Evolutionary conservation across 371 early-diverging fungal genomes (phyloP).

Genomic region (Mortierella sp.): DNA sequence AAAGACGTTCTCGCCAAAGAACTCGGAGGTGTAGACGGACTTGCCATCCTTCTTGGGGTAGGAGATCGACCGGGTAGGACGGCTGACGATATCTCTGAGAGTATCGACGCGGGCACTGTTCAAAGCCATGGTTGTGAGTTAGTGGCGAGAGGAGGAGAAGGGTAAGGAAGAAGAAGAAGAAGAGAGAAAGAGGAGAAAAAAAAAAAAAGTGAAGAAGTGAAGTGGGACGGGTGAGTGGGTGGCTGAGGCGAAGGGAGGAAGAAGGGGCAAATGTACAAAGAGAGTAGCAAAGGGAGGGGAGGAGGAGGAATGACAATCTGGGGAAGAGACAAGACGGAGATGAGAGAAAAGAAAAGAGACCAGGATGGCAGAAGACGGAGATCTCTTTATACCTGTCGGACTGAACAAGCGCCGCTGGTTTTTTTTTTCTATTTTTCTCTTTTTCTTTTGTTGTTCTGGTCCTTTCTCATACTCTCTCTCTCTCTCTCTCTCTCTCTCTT

Average conservation of each 20-base stretch:
- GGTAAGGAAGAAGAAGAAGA: too few species aligned
- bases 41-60: slow-evolving; percentile 80
- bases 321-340: not conserved
- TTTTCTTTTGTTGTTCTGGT: too few species aligned
- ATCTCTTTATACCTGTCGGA: too few species aligned
- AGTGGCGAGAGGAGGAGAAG: not conserved
- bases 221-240: not conserved
- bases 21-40: slow-evolving; percentile 84
- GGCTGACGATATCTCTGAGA: slow-evolving; percentile 59
- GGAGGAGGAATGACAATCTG: not conserved
- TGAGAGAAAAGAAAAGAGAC: too few species aligned
- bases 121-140: slow-evolving; percentile 26
- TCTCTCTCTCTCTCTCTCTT: too few species aligned
- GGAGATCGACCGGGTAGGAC: slow-evolving; percentile 69
- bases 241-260: not conserved
- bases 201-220: slow-evolving; percentile 6
- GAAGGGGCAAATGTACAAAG: not conserved
- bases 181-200: not conserved
- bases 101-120: slow-evolving; percentile 57
- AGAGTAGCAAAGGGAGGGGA: not conserved
- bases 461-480: too few species aligned
- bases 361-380: too few species aligned
- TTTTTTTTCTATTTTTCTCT: too few species aligned
- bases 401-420: too few species aligned
- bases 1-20: slow-evolving; percentile 94